Evolutionary conservation across 495 filamentous ascomycete genomes (phyloP), one percentile per base, ranked within the genome.

Genomic region (Trichocladium uniseriatum): DNA sequence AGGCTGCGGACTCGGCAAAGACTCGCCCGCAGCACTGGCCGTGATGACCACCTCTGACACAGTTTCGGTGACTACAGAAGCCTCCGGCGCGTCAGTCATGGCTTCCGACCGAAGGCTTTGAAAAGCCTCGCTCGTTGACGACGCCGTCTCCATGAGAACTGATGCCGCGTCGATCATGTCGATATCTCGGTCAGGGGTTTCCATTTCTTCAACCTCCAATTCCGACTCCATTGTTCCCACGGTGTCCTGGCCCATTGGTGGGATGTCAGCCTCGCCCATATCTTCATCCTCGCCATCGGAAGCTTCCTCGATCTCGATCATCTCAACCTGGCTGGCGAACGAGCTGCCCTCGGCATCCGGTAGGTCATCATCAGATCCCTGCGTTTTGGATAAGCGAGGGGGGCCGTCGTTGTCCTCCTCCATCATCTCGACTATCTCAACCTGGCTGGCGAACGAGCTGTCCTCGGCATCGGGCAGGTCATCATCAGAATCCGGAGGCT

Each of bases 241-340:
- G 7, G 8, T 10, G 14, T 19, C 36, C 10, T 40, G 24, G 5
- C 2, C 8, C 8, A 34, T 20, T 14, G 16, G 5, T 1, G 37
- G 22, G 28, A 11, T 38, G 8, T 42, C 22, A 15, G 34, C 42
- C 9, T 34, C 47, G 32, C 34, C 32, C 31, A 54, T 47, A 24
- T 49, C 43, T 22, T 52, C 49, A n/a, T 48, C 36, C 13, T 53
- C 24, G 24, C 8, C 49, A 2, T 6, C 37, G 16, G 47, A n/a
- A n/a, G n/a, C 49, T 18, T 52, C 41, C n/a, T 28, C 41, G 41
- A 44, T 45, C 38, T 27, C 24, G 24, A 27, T 27, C 24, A 27
- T 27, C 24, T n/a, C n/a, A n/a, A 53, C 48, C 31, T 55, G 42
- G 24, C 44, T 53, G 27, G 45, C 24, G n/a, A 45, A 31, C 38